Evolutionary conservation across 371 early-diverging fungal genomes (phyloP).

Genomic region (Apophysomyces variabilis): DNA sequence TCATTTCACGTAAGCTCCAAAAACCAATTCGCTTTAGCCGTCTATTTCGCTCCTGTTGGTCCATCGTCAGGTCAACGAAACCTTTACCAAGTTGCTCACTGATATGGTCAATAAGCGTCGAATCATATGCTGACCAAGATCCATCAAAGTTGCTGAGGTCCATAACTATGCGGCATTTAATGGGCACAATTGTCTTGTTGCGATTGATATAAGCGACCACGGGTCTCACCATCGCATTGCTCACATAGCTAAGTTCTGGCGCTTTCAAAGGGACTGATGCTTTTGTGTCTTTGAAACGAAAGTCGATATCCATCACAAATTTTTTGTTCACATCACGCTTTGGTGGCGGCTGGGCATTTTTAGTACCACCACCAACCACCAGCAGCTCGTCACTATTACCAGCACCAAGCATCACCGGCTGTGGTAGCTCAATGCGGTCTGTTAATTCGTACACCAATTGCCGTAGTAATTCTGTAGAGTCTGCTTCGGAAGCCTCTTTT

Average conservation of each 20-base stretch:
- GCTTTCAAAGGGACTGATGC: slow-evolving; percentile 85
- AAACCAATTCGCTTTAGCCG: slow-evolving; percentile 88
- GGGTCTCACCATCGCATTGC: slow-evolving; percentile 87
- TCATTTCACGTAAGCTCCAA: slow-evolving; percentile 84
- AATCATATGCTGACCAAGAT: slow-evolving; percentile 89
- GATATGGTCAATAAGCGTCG: slow-evolving; percentile 77
- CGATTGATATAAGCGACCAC: slow-evolving; percentile 95
- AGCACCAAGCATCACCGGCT: slow-evolving; percentile 57
- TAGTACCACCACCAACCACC: slow-evolving; percentile 47
- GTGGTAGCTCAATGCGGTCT: slow-evolving; percentile 75
- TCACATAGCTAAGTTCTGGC: slow-evolving; percentile 76
- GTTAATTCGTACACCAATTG: slow-evolving; percentile 78
- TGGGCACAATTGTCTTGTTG: slow-evolving; percentile 83
- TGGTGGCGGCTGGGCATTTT: slow-evolving; percentile 63
- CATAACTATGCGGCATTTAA: slow-evolving; percentile 79
- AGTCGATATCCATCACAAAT: slow-evolving; percentile 72
- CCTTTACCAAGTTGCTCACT: slow-evolving; percentile 85
- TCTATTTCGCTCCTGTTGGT: slow-evolving; percentile 84
- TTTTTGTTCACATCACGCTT: slow-evolving; percentile 50
- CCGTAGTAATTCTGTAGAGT: slow-evolving; percentile 59
- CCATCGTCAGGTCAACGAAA: slow-evolving; percentile 74
- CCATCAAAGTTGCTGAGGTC: slow-evolving; percentile 91
- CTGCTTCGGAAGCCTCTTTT: slow-evolving; percentile 60
- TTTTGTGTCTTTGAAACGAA: slow-evolving; percentile 88
- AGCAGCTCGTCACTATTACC: slow-evolving; percentile 51